A percentile compares a stretch with the other conserved stretches of the same genome.
Evolutionary conservation across 2,329 filamentous ascomycete species (phyloP).

Genomic region (Fusarium solani-melongenae): DNA sequence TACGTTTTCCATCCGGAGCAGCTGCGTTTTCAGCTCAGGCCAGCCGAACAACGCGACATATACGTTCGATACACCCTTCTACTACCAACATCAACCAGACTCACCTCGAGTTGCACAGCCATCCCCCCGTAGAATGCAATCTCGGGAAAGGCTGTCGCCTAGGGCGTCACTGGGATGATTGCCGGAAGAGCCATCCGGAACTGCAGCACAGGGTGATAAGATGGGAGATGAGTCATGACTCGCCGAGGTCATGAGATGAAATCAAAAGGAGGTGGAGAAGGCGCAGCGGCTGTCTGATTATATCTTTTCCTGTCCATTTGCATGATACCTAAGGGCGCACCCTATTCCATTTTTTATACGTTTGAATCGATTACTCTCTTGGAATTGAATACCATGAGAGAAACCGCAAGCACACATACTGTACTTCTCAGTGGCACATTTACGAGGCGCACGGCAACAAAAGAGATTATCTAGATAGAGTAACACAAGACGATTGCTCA

Average conservation of each 20-base stretch:
- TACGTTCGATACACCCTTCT: slow-evolving; percentile 10
- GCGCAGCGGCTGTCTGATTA: slow-evolving; percentile 18
- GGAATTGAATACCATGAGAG: not conserved
- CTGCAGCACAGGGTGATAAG: slow-evolving; percentile 10
- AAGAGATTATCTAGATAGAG: slow-evolving; percentile 30
- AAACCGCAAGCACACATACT: slow-evolving; percentile 7
- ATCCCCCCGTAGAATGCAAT: not conserved
- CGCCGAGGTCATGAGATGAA: slow-evolving; percentile 6
- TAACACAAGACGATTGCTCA: slow-evolving; percentile 9
- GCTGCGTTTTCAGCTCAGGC: not conserved
- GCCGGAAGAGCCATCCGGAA: not conserved
- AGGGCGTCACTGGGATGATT: slow-evolving; percentile 1
- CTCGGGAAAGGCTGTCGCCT: slow-evolving; percentile 1
- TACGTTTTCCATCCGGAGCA: not conserved
- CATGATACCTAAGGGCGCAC: slow-evolving; percentile 40
- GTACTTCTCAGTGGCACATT: slow-evolving; percentile 17
- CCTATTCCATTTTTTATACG: slow-evolving; percentile 22
- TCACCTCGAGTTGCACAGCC: not conserved
- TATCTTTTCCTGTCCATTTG: slow-evolving; percentile 24
- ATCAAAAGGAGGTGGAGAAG: slow-evolving; percentile 19
- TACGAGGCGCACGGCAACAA: slow-evolving; percentile 28
- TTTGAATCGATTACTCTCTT: slow-evolving; percentile 4
- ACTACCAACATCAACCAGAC: not conserved
- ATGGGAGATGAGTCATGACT: slow-evolving; percentile 25
- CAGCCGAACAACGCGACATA: slow-evolving; percentile 5